A percentile compares a stretch with the other conserved stretches of the same genome.
phyloP scores from a whole-genome alignment of 2,329 filamentous ascomycete genomes.

The Apiospora marii region DNA sequence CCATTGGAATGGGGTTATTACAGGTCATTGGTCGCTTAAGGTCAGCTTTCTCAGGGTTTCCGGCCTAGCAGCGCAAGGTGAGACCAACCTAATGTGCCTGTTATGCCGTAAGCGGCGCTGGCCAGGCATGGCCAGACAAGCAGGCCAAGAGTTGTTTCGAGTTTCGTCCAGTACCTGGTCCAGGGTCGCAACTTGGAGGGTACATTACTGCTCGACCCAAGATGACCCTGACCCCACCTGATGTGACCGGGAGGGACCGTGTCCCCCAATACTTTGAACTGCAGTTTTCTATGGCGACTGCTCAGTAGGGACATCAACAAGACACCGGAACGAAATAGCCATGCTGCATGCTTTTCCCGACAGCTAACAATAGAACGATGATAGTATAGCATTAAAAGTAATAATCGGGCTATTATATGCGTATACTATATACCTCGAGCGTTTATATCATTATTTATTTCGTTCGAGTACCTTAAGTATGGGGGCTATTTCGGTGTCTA shows the following conservation, averaged over 20 bases:
- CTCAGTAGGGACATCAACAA: no score
- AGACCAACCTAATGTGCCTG: conserved; percentile 10
- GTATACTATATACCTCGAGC: no score
- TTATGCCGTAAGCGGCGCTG: conserved; percentile 11
- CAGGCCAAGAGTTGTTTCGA: conserved; percentile 15
- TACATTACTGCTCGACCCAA: conserved; percentile 5
- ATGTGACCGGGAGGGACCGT: background rate
- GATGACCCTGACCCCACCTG: background rate
- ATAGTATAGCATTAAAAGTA: no score
- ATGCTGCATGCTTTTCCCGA: no score
- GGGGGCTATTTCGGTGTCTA: no score
- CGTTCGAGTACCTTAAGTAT: no score
- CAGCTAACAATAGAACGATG: no score
- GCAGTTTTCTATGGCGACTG: background rate
- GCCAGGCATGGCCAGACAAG: background rate
- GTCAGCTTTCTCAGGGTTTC: conserved; percentile 20
- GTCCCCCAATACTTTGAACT: no score
- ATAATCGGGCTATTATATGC: no score
- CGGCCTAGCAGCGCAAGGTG: conserved; percentile 12
- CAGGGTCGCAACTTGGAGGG: conserved; percentile 6
- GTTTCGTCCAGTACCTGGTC: conserved; percentile 10
- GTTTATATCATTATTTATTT: no score
- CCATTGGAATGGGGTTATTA: conserved; percentile 13
- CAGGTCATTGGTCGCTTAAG: conserved; percentile 6
- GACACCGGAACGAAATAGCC: no score